Evolutionary conservation across 106 monocot genomes (phyloP), one percentile per base, ranked within the genome.

Genomic region (Agapanthus africanus): DNA sequence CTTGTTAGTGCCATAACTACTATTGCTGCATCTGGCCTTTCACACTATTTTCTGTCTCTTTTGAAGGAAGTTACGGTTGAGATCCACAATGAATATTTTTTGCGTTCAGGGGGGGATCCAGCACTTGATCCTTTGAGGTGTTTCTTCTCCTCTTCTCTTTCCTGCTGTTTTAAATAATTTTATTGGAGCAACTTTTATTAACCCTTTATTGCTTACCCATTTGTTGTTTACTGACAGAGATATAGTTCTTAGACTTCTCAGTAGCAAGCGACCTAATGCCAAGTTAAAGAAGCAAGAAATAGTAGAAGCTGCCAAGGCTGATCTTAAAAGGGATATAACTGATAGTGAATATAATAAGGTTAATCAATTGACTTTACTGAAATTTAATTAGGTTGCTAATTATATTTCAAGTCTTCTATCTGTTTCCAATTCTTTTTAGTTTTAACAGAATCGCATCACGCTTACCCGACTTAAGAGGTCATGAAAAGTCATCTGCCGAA

Each of bases 281-380:
- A 82, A 74, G 68, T 30, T 90, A 56, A 83, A 71, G 59, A 94
- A 83, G 71, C 69, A 80, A 35, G 84, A 85, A 38, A 81, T 94
- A 26, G 25, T 67, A 47, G 34, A 76, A 41, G 74, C 74, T 54
- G 82, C 72, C 35, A 38, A 71, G 54, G 35, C 23, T 47, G 4
- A 0, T 59, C 81, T 90, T 39, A 77, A 73, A 16, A 83, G 74
- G 69, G 83, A 80, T 49, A 73, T 90, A 31, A 65, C 74, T 37
- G 84, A 85, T 39, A 23, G 38, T 32, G 90, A 90, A 61, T 90
- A 83, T 66, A 74, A 26, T 65, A 86, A 83, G 94, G 94, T 90
- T 30, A 56, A 73, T 70, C 3, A 42, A 41, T 44, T 40, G 21
- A 63, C n/a, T n/a, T n/a, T n/a, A n/a, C n/a, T n/a, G n/a, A n/a